Evolutionary conservation across 2,329 filamentous ascomycete species (phyloP).

Genomic region (Tolypocladium cylindrosporum): DNA sequence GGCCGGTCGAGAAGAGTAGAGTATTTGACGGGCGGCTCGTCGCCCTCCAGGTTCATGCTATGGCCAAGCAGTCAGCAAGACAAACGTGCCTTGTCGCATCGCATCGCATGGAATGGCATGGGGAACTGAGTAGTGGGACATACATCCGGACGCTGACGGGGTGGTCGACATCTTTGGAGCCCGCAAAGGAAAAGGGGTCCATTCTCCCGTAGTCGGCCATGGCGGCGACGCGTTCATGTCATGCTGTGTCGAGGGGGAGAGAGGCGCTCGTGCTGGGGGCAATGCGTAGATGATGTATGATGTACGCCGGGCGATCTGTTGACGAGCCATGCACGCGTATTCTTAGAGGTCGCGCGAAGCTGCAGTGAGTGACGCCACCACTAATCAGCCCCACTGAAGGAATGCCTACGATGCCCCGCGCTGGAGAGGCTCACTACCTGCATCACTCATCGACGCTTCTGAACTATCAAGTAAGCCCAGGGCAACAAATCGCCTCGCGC

Average conservation of each 20-base stretch:
- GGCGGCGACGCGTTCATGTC: conserved; percentile 13
- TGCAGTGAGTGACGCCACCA: background rate
- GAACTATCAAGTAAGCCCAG: background rate
- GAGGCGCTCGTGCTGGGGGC: background rate
- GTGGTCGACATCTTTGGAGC: conserved; percentile 72
- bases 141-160: conserved; percentile 59
- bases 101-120: background rate
- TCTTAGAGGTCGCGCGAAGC: background rate
- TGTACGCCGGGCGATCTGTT: background rate
- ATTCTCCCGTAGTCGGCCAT: conserved; percentile 44
- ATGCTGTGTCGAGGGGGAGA: conserved; percentile 8
- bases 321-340: background rate
- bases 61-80: conserved; percentile 8
- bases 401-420: background rate
- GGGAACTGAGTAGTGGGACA: conserved; percentile 10
- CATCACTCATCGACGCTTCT: background rate
- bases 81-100: background rate
- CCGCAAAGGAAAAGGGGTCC: conserved; percentile 95
- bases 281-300: background rate
- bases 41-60: conserved; percentile 38
- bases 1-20: conserved; percentile 71
- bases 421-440: background rate
- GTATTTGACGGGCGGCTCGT: conserved; percentile 27
- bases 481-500: background rate
- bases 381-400: background rate